Evolutionary conservation across 768 basidiomycete genomes (phyloP), one percentile per base, ranked within the genome.

Genomic region (Mycena vitilis): DNA sequence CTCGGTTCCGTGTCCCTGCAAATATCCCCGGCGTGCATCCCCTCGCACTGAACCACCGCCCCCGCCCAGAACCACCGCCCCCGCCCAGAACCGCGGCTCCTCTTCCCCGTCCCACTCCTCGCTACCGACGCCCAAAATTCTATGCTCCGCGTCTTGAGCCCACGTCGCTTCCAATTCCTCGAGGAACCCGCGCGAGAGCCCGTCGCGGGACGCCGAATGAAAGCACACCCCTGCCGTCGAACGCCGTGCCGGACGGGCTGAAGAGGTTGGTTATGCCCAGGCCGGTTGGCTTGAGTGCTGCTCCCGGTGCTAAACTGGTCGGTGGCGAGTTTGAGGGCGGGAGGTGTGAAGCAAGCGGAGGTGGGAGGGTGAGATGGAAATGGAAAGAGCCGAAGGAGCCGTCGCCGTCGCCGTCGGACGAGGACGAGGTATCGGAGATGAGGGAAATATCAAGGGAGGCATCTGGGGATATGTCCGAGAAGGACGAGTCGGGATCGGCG

Each of bases 191-290:
- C 71, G 71, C 54, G 71, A 71, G 1, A 71, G 38, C 3, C 60
- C 66, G 34, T 37, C 55, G n/a, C 12, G 36, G 8, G 5, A 30
- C 58, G 38, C 68, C 68, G 40, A 69, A 69, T 1, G 68, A 69
- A 22, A 71, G 36, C 36, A 68, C 60, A 38, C 71, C 71, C 59
- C 65, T 61, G 30, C 71, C 71, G 56, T 71, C 71, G 49, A 71
- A 71, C 6, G 63, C 38, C 22, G 71, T 36, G 23, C 71, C 71
- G 56, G 68, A 60, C 6, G 66, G n/a, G 7, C 65, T 71, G 66
- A 65, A 65, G 54, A 71, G 59, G 2, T 63, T 66, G 42, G 22
- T 18, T 38, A 71, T 30, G 20, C 71, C 71, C 42, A 71, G 60
- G 42, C 65, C 65, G 15, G 44, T 13, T n/a, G 66, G 22, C 22